Conservation (phyloP, 73 alveolate species). For the Tetrahymena elliotti region DNA sequence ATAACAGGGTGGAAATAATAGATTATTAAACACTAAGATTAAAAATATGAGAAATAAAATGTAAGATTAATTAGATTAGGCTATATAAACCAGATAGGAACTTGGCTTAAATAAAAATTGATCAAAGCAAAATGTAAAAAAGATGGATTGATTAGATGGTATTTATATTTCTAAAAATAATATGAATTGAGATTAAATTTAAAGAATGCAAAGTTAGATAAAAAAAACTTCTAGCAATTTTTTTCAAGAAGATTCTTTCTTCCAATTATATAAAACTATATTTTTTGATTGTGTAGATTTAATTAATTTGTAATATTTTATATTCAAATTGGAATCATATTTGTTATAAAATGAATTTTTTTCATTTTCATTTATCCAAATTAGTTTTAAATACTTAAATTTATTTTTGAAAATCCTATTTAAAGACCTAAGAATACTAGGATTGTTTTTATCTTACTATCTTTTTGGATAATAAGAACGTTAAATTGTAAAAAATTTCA, state of each 20-base stretch:
- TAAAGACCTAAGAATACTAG: too few relatives aligned
- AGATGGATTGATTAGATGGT: background rate
- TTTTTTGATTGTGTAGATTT: background rate
- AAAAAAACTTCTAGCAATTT: background rate
- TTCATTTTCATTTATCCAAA: too few relatives aligned
- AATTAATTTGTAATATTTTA: background rate
- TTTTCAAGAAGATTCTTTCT: background rate
- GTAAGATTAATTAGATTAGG: background rate
- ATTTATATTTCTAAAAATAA: background rate
- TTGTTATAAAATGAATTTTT: too few relatives aligned
- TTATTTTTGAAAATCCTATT: background rate
- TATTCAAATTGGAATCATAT: too few relatives aligned
- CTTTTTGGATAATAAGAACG: background rate
- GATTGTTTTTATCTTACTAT: too few relatives aligned
- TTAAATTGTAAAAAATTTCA: background rate
- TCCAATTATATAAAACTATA: background rate
- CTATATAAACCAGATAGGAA: background rate
- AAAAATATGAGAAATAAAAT: background rate
- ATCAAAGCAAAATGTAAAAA: background rate
- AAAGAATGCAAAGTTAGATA: background rate
- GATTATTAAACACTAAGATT: background rate
- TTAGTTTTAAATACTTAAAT: background rate
- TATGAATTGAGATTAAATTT: background rate
- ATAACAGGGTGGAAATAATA: background rate
- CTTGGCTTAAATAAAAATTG: background rate